Evolutionary conservation across 345 rosid genomes (phyloP).

Genomic region (Citrus cavaleriei): DNA sequence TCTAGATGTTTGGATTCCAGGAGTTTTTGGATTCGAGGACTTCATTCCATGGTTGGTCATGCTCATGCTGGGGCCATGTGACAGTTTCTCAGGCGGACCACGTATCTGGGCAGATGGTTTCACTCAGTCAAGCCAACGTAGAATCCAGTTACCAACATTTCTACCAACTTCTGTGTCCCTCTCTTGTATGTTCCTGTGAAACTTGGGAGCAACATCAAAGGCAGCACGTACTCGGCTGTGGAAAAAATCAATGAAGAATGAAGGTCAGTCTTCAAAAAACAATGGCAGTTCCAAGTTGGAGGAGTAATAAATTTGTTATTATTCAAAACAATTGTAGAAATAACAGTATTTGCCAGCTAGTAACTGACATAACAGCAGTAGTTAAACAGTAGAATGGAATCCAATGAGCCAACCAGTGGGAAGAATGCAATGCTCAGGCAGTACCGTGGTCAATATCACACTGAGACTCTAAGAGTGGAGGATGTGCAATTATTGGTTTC

Average conservation of each 20-base stretch:
- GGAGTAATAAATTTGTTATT: too few species aligned
- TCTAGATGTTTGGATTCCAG: conserved; percentile 32
- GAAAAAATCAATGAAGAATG: neutral
- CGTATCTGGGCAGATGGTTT: conserved; percentile 91
- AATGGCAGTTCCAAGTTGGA: too few species aligned
- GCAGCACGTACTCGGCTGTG: conserved; percentile 59
- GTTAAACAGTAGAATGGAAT: neutral
- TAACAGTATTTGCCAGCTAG: too few species aligned
- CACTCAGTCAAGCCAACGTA: conserved; percentile 76
- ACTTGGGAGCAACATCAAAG: conserved; percentile 60
- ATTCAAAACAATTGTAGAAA: too few species aligned
- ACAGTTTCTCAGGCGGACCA: conserved; percentile 22
- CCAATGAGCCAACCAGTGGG: neutral
- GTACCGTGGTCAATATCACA: neutral
- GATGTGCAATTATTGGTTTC: neutral
- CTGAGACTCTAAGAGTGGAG: neutral
- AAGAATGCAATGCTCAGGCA: neutral
- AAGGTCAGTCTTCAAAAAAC: neutral
- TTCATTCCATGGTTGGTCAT: conserved; percentile 35
- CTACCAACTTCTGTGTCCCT: conserved; percentile 85
- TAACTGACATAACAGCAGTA: neutral
- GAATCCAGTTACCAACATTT: conserved; percentile 51
- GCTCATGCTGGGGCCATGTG: conserved; percentile 28
- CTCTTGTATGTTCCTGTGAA: conserved; percentile 69
- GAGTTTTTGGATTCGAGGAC: conserved; percentile 35